Evolutionary conservation across 495 filamentous ascomycete species (phyloP).

Genomic region (Aspergillus sparsus): DNA sequence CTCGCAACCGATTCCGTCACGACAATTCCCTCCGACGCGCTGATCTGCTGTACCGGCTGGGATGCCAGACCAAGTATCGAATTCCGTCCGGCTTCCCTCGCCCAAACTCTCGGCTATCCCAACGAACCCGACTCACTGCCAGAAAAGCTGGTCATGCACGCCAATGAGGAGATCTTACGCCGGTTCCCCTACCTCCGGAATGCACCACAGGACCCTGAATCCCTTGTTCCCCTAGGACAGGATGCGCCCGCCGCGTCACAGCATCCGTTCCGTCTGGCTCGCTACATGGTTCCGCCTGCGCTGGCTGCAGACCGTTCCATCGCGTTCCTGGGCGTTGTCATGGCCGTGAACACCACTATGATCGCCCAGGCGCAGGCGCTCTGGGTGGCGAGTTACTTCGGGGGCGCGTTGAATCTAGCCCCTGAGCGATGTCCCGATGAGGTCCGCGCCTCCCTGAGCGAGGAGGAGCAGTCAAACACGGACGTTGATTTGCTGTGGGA

Average conservation of each 20-base stretch:
- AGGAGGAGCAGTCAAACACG: neutral
- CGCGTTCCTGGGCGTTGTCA: conserved; percentile 65
- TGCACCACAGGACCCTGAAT: conserved; percentile 32
- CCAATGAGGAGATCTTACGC: conserved; percentile 66
- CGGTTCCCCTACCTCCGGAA: conserved; percentile 62
- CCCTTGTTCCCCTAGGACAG: conserved; percentile 32
- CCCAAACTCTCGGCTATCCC: conserved; percentile 43
- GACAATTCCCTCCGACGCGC: conserved; percentile 46
- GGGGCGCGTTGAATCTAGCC: conserved; percentile 41
- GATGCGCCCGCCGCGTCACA: conserved; percentile 36
- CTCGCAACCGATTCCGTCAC: neutral
- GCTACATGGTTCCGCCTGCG: conserved; percentile 69
- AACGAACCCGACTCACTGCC: conserved; percentile 34
- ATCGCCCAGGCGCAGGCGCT: conserved; percentile 68
- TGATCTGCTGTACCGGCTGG: conserved; percentile 73
- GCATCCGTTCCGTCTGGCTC: conserved; percentile 57
- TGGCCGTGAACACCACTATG: conserved; percentile 62
- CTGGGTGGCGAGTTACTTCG: conserved; percentile 71
- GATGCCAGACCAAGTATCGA: conserved; percentile 62
- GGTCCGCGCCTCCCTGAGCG: conserved; percentile 8
- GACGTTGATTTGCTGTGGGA: conserved; percentile 47
- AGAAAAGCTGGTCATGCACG: conserved; percentile 35
- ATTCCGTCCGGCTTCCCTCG: conserved; percentile 56
- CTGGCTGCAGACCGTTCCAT: conserved; percentile 58
- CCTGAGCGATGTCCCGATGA: conserved; percentile 27